Percentiles rank a stretch among this genome's conserved stretches.
Conservation (phyloP, 257 asterid species). For the Solanum sitiens region DNA sequence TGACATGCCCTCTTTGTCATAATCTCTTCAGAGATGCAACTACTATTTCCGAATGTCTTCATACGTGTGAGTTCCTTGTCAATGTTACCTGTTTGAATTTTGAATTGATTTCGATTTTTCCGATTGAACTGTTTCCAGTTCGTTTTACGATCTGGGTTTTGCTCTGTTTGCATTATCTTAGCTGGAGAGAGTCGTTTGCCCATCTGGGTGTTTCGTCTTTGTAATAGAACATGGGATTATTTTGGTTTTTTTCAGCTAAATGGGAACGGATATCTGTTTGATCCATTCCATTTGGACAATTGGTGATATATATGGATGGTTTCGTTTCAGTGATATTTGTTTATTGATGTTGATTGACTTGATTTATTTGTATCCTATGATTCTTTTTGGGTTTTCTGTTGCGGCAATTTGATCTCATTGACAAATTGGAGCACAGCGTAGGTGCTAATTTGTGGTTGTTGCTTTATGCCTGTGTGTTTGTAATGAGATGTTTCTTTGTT, state of each 20-base stretch:
- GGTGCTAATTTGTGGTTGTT: background rate
- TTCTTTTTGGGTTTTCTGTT: background rate
- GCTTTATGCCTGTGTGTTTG: background rate
- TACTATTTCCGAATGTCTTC: conserved; percentile 91
- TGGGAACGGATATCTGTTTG: background rate
- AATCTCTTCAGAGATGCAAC: conserved; percentile 88
- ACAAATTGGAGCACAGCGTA: background rate
- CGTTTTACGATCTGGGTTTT: background rate
- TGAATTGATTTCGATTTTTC: background rate
- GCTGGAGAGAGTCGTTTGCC: background rate
- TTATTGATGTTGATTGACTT: background rate
- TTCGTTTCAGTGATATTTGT: background rate
- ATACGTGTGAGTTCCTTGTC: conserved; percentile 59
- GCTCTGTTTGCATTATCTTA: background rate
- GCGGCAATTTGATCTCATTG: background rate
- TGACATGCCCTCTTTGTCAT: conserved; percentile 93
- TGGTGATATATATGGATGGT: background rate
- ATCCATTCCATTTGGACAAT: background rate
- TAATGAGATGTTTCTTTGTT: background rate
- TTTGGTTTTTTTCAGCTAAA: background rate
- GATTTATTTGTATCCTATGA: background rate
- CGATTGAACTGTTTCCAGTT: background rate
- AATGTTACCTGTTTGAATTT: background rate
- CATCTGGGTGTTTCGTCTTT: background rate
- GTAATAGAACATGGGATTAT: background rate